Conservation (phyloP, 805 yeast genomes). For the Wickerhamiella kurtzmanii region DNA sequence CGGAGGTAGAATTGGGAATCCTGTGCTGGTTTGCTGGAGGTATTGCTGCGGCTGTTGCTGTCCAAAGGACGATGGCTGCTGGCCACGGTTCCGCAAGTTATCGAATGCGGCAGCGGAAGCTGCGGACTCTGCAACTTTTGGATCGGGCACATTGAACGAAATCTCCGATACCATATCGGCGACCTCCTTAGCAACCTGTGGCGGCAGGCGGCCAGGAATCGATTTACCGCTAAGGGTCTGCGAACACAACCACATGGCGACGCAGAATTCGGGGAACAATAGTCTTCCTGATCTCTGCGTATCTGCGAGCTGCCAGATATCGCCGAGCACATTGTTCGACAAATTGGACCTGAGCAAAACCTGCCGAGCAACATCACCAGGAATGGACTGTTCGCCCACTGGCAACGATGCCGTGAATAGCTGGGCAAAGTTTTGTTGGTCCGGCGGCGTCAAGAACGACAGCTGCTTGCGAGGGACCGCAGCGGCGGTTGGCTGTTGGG, state of each 20-base stretch:
- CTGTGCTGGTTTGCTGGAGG: constrained; percentile 20
- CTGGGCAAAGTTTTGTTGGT: constrained; percentile 76
- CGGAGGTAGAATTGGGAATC: constrained; percentile 5
- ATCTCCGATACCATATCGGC: constrained; percentile 81
- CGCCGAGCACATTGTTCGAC: constrained; percentile 60
- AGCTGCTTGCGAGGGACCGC: constrained; percentile 42
- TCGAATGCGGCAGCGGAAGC: constrained; percentile 15
- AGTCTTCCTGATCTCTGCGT: constrained; percentile 73
- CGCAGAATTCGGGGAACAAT: constrained; percentile 86
- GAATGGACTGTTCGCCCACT: constrained; percentile 44
- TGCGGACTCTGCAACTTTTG: constrained; percentile 17
- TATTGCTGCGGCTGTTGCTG: constrained; percentile 41
- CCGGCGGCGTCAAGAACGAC: constrained; percentile 71
- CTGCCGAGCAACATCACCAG: constrained; percentile 54
- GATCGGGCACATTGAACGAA: constrained; percentile 59
- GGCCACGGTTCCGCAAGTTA: constrained; percentile 10
- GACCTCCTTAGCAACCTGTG: constrained; percentile 67
- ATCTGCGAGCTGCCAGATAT: constrained; percentile 86
- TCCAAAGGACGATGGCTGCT: constrained; percentile 50
- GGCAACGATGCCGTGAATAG: constrained; percentile 64
- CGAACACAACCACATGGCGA: constrained; percentile 79
- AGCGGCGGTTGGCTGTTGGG: constrained; percentile 4
- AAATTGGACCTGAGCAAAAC: constrained; percentile 70
- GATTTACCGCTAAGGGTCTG: constrained; percentile 63
- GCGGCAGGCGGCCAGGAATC: constrained; percentile 61